phyloP scores from a whole-genome alignment of 352 stramenopile genomes.

The Pythium periplocum region DNA sequence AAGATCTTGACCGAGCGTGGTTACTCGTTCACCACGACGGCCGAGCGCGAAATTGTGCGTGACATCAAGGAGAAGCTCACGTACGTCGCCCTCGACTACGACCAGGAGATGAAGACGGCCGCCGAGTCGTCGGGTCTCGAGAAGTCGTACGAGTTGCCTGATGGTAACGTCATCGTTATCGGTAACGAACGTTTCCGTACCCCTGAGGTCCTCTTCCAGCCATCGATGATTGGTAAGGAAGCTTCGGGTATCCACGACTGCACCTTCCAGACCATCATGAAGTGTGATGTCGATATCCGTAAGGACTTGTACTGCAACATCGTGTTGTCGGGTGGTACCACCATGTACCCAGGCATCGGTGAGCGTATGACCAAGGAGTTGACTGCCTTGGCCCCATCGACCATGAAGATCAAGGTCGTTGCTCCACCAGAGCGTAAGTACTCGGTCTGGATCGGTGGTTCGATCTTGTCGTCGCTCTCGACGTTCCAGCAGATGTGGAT shows the following conservation, averaged over 20 bases:
- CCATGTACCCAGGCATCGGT: slow-evolving; percentile 91
- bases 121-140: slow-evolving; percentile 54
- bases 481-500: slow-evolving; percentile 98
- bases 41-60: slow-evolving; percentile 91
- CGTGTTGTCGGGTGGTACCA: slow-evolving; percentile 91
- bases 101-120: slow-evolving; percentile 87
- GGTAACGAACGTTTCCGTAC: slow-evolving; percentile 90
- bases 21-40: slow-evolving; percentile 93
- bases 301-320: slow-evolving; percentile 94
- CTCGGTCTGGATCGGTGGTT: slow-evolving; percentile 95
- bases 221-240: slow-evolving; percentile 86
- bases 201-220: slow-evolving; percentile 92
- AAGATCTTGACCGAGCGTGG: slow-evolving; percentile 94
- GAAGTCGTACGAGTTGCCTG: slow-evolving; percentile 92
- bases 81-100: slow-evolving; percentile 93
- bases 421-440: slow-evolving; percentile 89
- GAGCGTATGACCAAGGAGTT: slow-evolving; percentile 91
- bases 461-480: slow-evolving; percentile 92
- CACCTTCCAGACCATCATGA: slow-evolving; percentile 57
- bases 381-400: slow-evolving; percentile 73
- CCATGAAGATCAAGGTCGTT: slow-evolving; percentile 95
- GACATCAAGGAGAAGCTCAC: slow-evolving; percentile 98
- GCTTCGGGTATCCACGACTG: slow-evolving; percentile 71
- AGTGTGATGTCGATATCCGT: slow-evolving; percentile 82
- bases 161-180: slow-evolving; percentile 94